Conservation (phyloP, 805 yeast species). For the Ogataea nitratoaversa region DNA sequence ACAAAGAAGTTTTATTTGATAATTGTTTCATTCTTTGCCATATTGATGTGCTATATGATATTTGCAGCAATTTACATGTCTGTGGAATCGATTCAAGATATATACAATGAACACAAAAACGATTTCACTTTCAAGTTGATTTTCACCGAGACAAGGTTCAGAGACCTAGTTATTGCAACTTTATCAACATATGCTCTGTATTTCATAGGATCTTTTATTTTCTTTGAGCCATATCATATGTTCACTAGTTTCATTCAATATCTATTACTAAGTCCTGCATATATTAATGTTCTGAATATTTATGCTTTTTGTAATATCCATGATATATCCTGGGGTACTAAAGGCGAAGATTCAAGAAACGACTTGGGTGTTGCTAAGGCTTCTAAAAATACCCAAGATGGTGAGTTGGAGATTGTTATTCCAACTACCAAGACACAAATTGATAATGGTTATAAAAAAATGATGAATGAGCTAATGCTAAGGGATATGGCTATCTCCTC, state of each 20-base stretch:
- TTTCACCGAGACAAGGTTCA: conserved; percentile 64
- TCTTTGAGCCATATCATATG: conserved; percentile 92
- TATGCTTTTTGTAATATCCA: conserved; percentile 96
- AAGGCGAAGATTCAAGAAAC: conserved; percentile 69
- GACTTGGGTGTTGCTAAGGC: conserved; percentile 82
- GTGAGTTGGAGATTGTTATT: conserved; percentile 62
- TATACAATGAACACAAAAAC: conserved; percentile 31
- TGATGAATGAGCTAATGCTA: conserved; percentile 53
- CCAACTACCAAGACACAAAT: conserved; percentile 77
- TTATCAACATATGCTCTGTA: conserved; percentile 81
- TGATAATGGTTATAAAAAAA: conserved; percentile 66
- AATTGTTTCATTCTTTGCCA: conserved; percentile 76
- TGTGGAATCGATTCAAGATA: conserved; percentile 49
- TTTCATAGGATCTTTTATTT: conserved; percentile 70
- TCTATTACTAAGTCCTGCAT: conserved; percentile 78
- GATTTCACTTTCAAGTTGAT: conserved; percentile 42
- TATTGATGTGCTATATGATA: conserved; percentile 83
- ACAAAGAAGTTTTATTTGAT: conserved; percentile 72
- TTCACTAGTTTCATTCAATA: conserved; percentile 83
- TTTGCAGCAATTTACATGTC: conserved; percentile 85
- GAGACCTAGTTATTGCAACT: conserved; percentile 85
- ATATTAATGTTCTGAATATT: conserved; percentile 85
- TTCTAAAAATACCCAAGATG: conserved; percentile 46
- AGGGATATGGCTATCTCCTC: conserved; percentile 27
- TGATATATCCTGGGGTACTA: conserved; percentile 97